Base-by-base conservation (phyloP, 805 yeast genomes). In the Lipomyces oligophaga region DNA sequence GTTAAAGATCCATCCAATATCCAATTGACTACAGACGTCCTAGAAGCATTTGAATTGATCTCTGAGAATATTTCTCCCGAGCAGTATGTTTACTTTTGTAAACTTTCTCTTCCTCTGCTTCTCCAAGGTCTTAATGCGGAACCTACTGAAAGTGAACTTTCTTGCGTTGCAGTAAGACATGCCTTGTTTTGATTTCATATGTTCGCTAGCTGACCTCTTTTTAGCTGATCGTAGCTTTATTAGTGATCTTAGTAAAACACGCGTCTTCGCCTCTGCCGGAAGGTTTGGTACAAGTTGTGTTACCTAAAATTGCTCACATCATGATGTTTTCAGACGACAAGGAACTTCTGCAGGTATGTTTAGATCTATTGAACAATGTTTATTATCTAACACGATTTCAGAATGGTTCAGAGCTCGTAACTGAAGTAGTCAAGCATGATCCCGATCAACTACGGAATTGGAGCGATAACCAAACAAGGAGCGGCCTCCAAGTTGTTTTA, bases 1-100 rank as follows among this genome's bases (percentile, higher is more conserved):
- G 77, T 78, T 43, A 80, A 79, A 55, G 90, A 85, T 59, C 77
- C 93, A 0, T 74, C 88, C 0, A 86, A 88, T 58, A 69, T 85
- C 33, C 85, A 85, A 53, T 69, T 85, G 18, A 75, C 75, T 2
- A 69, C 79, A 0, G 86, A 83, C 47, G 73, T 88, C 0, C 71
- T 79, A 27, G 95, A 85, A 38, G 80, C 87, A 50, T 67, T 89
- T 27, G 78, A 76, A 21, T 75, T 73, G 25, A 64, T 88, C 20
- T 66, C 87, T n/a, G 67, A 65, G 3, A 70, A 67, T 19, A 65
- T 41, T 5, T 41, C 15, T 2, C 33, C 30, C 2, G 67, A 66
- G n/a, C 63, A 70, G 2, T 27, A 30, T 57, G 60, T 13, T 42
- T 40, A 15, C 44, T 69, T 5, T 43, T 74, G 34, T 25, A 48